Evolutionary conservation across 23 red algal species (phyloP).

Genomic region (Gracilaria domingensis): DNA sequence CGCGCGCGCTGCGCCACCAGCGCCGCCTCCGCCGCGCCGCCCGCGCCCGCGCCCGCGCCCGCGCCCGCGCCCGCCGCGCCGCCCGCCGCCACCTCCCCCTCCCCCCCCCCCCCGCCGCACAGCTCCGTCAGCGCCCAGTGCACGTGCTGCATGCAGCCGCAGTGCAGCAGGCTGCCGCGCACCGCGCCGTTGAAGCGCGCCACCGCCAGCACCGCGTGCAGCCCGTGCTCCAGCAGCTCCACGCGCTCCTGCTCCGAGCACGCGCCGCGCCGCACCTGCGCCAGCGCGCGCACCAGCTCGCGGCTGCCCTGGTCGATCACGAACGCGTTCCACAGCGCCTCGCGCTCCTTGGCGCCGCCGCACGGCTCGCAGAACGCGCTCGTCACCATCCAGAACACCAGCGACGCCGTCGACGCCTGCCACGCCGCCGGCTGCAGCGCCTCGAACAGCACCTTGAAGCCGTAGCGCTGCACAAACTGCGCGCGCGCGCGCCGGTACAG

Average conservation of each 20-base stretch:
- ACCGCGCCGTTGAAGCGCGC: not conserved
- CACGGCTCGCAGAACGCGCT: not conserved
- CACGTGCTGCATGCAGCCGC: not conserved
- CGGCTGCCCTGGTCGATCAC: constrained; percentile 22
- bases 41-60: no score
- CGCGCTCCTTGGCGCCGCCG: not conserved
- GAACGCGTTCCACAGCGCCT: constrained; percentile 32
- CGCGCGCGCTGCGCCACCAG: not conserved
- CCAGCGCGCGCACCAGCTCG: not conserved
- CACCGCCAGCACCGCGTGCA: not conserved
- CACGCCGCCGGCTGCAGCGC: not conserved
- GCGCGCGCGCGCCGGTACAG: constrained; percentile 10
- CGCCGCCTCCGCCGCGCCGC: no score
- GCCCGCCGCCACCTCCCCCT: no score
- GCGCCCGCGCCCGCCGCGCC: not conserved
- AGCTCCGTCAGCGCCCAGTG: not conserved
- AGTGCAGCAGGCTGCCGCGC: not conserved
- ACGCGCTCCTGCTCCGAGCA: not conserved
- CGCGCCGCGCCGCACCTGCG: not conserved
- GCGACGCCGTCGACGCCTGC: not conserved
- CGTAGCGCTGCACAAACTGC: constrained; percentile 26
- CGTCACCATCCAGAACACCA: constrained; percentile 17
- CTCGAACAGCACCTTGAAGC: constrained; percentile 24
- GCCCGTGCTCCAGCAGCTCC: not conserved
- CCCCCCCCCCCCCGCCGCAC: not conserved